Conservation (phyloP, 805 yeast genomes). For the Yarrowia divulgata region DNA sequence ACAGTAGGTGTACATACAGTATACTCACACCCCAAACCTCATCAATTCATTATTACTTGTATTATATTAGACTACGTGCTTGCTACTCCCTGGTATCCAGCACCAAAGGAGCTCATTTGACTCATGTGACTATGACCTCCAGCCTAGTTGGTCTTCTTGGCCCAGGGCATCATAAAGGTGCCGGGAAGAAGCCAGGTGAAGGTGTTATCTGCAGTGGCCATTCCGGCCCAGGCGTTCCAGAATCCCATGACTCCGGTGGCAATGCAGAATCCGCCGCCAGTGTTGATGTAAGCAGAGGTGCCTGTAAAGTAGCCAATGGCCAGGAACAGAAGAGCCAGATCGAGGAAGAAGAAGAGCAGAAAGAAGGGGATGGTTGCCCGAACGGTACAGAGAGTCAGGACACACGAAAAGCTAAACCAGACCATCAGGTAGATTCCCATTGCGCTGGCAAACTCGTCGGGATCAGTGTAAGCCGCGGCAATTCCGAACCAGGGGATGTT, state of each 20-base stretch:
- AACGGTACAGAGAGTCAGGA: conserved; percentile 61
- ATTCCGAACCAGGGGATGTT: conserved; percentile 61
- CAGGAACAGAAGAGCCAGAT: conserved; percentile 52
- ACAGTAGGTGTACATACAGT: too few species aligned
- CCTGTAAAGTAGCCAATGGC: conserved; percentile 60
- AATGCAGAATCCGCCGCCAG: conserved; percentile 68
- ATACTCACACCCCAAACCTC: too few species aligned
- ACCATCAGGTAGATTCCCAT: conserved; percentile 65
- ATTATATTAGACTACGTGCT: background rate
- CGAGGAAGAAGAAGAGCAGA: conserved; percentile 59
- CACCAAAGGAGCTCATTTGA: background rate
- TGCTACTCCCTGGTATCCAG: conserved; percentile 2
- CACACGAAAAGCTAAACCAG: conserved; percentile 67
- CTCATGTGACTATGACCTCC: too few species aligned
- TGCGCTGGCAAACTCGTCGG: conserved; percentile 52
- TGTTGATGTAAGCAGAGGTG: conserved; percentile 52
- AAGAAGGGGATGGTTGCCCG: conserved; percentile 72
- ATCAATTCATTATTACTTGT: background rate
- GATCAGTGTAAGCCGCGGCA: conserved; percentile 52
- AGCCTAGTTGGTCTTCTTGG: conserved; percentile 2
- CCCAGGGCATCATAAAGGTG: conserved; percentile 39
- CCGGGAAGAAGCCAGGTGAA: conserved; percentile 33
- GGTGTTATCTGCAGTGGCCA: conserved; percentile 61
- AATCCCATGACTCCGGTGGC: conserved; percentile 62
- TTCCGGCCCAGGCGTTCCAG: conserved; percentile 67